Conservation (phyloP, 768 basidiomycete species). For the Tulasnella sp. region DNA sequence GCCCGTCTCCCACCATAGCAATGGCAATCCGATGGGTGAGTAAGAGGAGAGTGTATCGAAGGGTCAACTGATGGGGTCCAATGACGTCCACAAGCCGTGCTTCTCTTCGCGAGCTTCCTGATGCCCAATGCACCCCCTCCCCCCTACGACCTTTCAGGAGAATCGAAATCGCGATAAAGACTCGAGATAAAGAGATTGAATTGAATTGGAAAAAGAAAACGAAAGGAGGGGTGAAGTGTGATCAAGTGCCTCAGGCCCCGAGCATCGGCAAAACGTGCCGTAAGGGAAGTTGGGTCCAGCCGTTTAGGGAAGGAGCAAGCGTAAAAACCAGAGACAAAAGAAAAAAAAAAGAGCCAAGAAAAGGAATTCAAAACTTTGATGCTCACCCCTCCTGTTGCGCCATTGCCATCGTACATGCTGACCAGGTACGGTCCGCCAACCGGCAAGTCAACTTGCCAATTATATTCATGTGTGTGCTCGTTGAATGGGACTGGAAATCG, state of each 20-base stretch:
- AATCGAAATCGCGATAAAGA: not conserved
- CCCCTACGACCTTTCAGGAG: not conserved
- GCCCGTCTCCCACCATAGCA: not conserved
- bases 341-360: not conserved
- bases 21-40: not conserved
- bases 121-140: not conserved
- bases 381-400: conserved; percentile 9
- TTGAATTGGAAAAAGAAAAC: not conserved
- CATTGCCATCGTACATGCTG: not conserved
- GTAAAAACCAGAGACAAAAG: not conserved
- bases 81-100: not conserved
- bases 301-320: not conserved
- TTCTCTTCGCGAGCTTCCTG: not conserved
- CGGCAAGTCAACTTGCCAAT: conserved; percentile 7
- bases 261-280: not conserved
- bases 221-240: not conserved
- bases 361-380: not conserved
- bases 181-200: not conserved
- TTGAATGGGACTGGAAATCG: not conserved
- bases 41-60: not conserved
- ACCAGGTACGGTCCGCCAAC: conserved; percentile 7
- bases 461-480: not conserved
- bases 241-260: not conserved
- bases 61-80: not conserved
- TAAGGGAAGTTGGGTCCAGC: not conserved